Evolutionary conservation across 225 moss, liverwort and hornwort species (phyloP), one percentile per base, ranked within the genome.

Genomic region (Bryoerythrophyllum caledonicum): DNA sequence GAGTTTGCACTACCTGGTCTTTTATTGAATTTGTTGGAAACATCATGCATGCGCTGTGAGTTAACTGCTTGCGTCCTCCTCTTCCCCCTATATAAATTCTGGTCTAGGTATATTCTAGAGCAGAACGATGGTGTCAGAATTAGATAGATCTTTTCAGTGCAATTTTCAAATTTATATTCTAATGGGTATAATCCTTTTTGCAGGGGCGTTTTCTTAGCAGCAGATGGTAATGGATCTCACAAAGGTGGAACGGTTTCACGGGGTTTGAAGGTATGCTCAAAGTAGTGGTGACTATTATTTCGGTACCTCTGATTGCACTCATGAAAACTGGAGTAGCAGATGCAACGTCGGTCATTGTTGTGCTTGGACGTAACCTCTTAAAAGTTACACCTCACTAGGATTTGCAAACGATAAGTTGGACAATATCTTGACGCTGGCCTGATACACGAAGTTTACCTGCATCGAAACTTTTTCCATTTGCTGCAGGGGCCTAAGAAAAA

Each of bases 401-500:
- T 53, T 48, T 26, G 48, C 28, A 8, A 40, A 17, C 6, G 48
- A 48, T 6, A 48, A 48, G n/a, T 60, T 26, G 58, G 53, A 43
- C 64, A 68, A 13, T 9, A 54, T 67, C 44, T 43, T 17, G 13
- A 73, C 27, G 19, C 55, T 8, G 30, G 24, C 26, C 27, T 49
- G 20, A 13, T 41, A 32, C 41, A 21, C 60, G 34, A 56, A 34
- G 21, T 72, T 59, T 35, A 27, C 40, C 32, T 56, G 48, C 44
- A 60, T 49, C 32, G 76, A 20, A 69, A 58, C 37, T 23, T 71
- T 75, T 71, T 32, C 69, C 32, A 11, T 73, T 51, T 83, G 46
- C 64, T 74, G 73, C 88, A 97, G 94, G 97, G 97, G 67, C 97
- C 97, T 57, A 94, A 81, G 70, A 94, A 91, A 82, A 80, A 79